Base-by-base conservation (phyloP, 495 filamentous ascomycete species). In the Paragyromitra xinjiangensis region DNA sequence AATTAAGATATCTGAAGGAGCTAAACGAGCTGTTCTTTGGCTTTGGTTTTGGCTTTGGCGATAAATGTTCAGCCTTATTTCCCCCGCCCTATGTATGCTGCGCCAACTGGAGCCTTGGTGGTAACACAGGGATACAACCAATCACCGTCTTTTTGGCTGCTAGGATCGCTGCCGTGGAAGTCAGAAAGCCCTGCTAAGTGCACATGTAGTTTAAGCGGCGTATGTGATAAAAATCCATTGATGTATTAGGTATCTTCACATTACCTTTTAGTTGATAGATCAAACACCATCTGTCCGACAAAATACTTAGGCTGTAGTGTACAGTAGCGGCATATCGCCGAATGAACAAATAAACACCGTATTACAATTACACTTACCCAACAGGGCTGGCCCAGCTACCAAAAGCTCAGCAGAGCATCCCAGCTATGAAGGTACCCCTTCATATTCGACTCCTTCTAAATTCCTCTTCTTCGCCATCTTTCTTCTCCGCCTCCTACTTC, bases 341-440 rank as follows among this genome's bases (percentile, higher is more conserved):
- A 63, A 63, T 9, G 24, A 63, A 63, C n/a, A 9, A 63, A 37
- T 19, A 44, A 42, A 9, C 3, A 8, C n/a, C 3, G 16, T n/a
- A 22, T 61, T 44, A 63, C n/a, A 44, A 44, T 22, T 44, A 24
- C 22, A 63, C 59, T 2, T 6, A 14, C 37, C 11, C 29, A 29
- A 34, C n/a, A 61, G 12, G 16, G 39, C 39, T 12, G 39, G 12
- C 12, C n/a, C 37, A 19, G 6, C 14, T 37, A 29, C 5, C 6
- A 39, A n/a, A 19, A 5, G 16, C 7, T 19, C 19, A 63, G 22
- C 34, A 44, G 6, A 22, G 8, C 3, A 58, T 58, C 55, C 55
- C n/a, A 64, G 19, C 19, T 79, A 80, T 6, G 75, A 67, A 34
- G 78, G 75, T 39, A 79, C 78, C 12, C 75, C 75, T 9, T 79